These are phyloP conservation scores for Acanthamoeba lenticulata DNA, from an alignment of 208 protist species.

Conservation along the genomic window DNA sequence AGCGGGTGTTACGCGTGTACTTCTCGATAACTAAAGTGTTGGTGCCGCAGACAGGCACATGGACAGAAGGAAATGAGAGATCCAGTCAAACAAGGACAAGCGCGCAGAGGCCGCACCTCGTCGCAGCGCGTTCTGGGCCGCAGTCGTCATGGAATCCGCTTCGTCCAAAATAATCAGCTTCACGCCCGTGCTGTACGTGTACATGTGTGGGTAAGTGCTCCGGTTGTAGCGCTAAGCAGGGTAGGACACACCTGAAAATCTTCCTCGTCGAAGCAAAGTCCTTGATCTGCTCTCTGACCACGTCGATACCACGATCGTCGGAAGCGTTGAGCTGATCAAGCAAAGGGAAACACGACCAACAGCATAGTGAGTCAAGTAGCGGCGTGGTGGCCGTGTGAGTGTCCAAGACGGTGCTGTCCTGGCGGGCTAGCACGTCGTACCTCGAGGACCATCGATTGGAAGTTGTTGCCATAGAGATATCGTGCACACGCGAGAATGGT, in stretches of 20 bases:
- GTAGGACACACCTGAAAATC: conserved; percentile 93
- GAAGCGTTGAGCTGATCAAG: conserved; percentile 96
- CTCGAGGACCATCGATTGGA: conserved; percentile 86
- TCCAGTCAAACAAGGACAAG: background rate
- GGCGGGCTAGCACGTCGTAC: too few relatives aligned
- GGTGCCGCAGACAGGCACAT: too few relatives aligned
- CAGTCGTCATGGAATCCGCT: conserved; percentile 98
- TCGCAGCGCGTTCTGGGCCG: conserved; percentile 97
- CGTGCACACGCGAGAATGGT: conserved; percentile 92
- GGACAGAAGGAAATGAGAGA: background rate
- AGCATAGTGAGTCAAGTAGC: conserved; percentile 85
- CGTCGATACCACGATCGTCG: conserved; percentile 98
- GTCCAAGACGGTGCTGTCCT: too few relatives aligned
- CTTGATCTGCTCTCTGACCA: conserved; percentile 98
- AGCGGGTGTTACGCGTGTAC: conserved; percentile 97
- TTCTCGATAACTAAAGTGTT: conserved; percentile 97
- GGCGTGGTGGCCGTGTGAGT: background rate
- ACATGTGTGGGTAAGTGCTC: background rate
- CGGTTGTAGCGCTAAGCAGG: background rate
- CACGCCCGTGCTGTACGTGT: conserved; percentile 80
- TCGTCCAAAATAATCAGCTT: conserved; percentile 99
- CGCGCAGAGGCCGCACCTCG: conserved; percentile 80
- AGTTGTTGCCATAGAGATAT: conserved; percentile 94
- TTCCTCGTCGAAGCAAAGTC: conserved; percentile 97
- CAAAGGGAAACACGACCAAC: background rate